These are phyloP conservation scores for Amylostereum chailletii DNA, from an alignment of 1,284 basidiomycete genomes.

Conservation along the genomic window DNA sequence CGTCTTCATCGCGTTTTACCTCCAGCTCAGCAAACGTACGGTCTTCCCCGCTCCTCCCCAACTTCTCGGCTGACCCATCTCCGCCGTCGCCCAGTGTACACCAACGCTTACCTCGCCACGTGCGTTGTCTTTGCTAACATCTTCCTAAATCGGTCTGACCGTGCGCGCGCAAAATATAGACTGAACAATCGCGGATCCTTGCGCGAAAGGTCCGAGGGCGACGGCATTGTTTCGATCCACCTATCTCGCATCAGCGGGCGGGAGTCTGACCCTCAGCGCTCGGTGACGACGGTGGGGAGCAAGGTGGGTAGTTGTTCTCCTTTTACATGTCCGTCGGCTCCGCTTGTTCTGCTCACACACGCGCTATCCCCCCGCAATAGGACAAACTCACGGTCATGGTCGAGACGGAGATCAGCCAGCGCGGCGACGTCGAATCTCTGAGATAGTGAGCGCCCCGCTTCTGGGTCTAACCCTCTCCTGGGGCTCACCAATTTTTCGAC, in stretches of 20 bases:
- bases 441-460: too few species aligned
- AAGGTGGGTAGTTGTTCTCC: too few species aligned
- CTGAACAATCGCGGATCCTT: slow-evolving; percentile 35
- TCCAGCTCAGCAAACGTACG: slow-evolving; percentile 43
- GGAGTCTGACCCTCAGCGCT: too few species aligned
- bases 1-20: slow-evolving; percentile 43
- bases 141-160: neutral
- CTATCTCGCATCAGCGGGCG: slow-evolving; percentile 19
- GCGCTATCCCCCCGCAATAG: too few species aligned
- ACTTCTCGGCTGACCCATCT: neutral
- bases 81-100: slow-evolving; percentile 32
- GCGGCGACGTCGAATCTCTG: too few species aligned
- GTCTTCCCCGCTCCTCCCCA: slow-evolving; percentile 1
- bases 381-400: too few species aligned
- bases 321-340: too few species aligned
- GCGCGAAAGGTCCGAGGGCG: slow-evolving; percentile 25
- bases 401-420: too few species aligned
- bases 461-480: too few species aligned
- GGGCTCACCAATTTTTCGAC: too few species aligned
- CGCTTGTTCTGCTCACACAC: too few species aligned
- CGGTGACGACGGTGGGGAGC: too few species aligned
- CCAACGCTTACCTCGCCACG: slow-evolving; percentile 42
- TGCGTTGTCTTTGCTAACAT: slow-evolving; percentile 9
- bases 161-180: slow-evolving; percentile 8
- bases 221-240: slow-evolving; percentile 31